Evolutionary conservation across 2,329 filamentous ascomycete species (phyloP), one percentile per base, ranked within the genome.

Genomic region (Lachnellula cervina): DNA sequence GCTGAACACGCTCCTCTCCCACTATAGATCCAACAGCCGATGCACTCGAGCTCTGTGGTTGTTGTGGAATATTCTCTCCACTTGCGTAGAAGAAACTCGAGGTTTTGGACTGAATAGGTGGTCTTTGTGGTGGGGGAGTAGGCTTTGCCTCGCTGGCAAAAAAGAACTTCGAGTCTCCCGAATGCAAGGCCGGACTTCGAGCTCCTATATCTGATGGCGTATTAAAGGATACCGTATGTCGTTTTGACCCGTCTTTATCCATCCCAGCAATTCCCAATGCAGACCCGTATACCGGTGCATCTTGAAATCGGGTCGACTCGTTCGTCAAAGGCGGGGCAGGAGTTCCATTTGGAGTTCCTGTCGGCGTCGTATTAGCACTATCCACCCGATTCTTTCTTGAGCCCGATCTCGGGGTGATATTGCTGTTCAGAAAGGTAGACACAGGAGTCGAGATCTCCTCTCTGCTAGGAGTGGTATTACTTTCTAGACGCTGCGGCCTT

Each of bases 371-470:
- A 56, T 78, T 80, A 25, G 80, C 73, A 70, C 87, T 90, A 69
- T 89, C 84, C 55, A 85, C 81, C 62, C 90, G 84, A 63, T 77
- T 84, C 69, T 84, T 89, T 59, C 91, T 81, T 49, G 84, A 77
- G 8, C 87, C 87, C 8, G 90, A 90, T 62, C 91, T 83, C 50
- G 90, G 89, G 3, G 91, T 95, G 68, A 91, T 76, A 69, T 89
- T 91, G 69, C 74, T 80, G 71, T 72, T 83, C 45, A 90, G 73
- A 64, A 82, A 82, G 50, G 80, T 68, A 49, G 79, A 75, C 32
- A 78, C 74, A 8, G 83, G 77, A 45, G 80, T 78, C 45, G 77
- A 71, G 61, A 77, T 68, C 58, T 82, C 79, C 50, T 87, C 82
- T 57, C 64, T 67, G 7, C 5, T 16, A 4, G 58, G 48, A 17